These are phyloP conservation scores for Aureobasidium melanogenum DNA, from an alignment of 2,329 filamentous ascomycete genomes.

Conservation along the genomic window DNA sequence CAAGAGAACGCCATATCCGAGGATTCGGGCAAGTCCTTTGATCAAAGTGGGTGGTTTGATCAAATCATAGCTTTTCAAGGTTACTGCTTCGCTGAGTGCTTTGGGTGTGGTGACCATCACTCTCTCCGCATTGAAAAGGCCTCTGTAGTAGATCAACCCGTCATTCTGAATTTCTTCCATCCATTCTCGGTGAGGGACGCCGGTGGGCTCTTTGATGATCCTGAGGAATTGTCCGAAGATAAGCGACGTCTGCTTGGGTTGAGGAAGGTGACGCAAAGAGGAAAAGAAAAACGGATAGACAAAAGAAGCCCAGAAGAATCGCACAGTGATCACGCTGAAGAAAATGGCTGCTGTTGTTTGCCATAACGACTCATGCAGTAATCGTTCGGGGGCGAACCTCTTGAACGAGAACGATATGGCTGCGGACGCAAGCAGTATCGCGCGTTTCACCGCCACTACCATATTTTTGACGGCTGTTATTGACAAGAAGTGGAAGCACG, in stretches of 20 bases:
- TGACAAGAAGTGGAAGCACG: background rate
- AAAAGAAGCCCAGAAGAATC: background rate
- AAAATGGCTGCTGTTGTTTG: background rate
- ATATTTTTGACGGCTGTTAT: background rate
- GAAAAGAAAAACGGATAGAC: slow-evolving; percentile 31
- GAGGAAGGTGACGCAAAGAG: slow-evolving; percentile 32
- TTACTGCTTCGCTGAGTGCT: slow-evolving; percentile 43
- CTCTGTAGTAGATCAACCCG: slow-evolving; percentile 31
- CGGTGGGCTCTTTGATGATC: slow-evolving; percentile 27
- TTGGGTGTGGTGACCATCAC: slow-evolving; percentile 31
- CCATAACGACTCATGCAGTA: slow-evolving; percentile 1
- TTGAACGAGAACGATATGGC: background rate
- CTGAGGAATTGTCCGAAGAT: slow-evolving; percentile 30
- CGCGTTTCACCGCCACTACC: background rate
- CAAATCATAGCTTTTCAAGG: slow-evolving; percentile 45
- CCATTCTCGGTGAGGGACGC: slow-evolving; percentile 13
- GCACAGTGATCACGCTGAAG: background rate
- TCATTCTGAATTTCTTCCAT: slow-evolving; percentile 8
- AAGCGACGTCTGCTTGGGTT: slow-evolving; percentile 20
- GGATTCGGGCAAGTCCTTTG: slow-evolving; percentile 38
- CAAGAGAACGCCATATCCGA: slow-evolving; percentile 44
- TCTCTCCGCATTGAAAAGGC: slow-evolving; percentile 30
- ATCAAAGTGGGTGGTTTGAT: slow-evolving; percentile 38
- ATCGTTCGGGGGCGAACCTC: background rate
- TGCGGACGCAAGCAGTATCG: background rate